Conservation (phyloP, 1,284 basidiomycete species). For the Ustilago esculenta region DNA sequence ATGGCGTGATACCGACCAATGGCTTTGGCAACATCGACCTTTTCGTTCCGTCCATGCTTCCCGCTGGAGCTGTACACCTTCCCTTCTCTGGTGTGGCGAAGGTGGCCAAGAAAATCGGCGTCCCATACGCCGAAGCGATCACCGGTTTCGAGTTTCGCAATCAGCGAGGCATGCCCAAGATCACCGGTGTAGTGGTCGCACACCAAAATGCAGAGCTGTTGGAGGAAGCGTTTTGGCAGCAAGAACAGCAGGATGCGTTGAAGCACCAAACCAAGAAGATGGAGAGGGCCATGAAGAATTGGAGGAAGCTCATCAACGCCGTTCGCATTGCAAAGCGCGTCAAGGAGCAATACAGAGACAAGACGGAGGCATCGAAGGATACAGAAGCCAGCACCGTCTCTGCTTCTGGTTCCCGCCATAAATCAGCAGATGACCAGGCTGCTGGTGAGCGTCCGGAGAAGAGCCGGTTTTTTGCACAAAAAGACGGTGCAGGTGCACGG, state of each 20-base stretch:
- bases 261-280: slow-evolving; percentile 77
- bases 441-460: slow-evolving; percentile 12
- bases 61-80: slow-evolving; percentile 83
- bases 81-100: slow-evolving; percentile 75
- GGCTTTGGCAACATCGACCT: slow-evolving; percentile 97
- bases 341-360: slow-evolving; percentile 76
- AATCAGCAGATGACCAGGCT: not conserved
- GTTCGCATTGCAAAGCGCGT: slow-evolving; percentile 84
- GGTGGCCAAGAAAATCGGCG: slow-evolving; percentile 83
- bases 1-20: slow-evolving; percentile 94
- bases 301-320: slow-evolving; percentile 86
- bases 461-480: slow-evolving; percentile 26
- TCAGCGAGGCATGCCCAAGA: slow-evolving; percentile 82
- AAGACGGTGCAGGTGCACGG: not conserved
- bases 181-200: slow-evolving; percentile 88
- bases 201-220: slow-evolving; percentile 79
- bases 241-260: slow-evolving; percentile 79
- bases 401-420: not conserved
- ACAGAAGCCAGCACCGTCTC: too few relatives aligned
- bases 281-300: slow-evolving; percentile 84
- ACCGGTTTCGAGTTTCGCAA: slow-evolving; percentile 96
- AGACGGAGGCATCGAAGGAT: slow-evolving; percentile 14
- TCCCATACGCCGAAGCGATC: slow-evolving; percentile 93
- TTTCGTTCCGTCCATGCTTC: slow-evolving; percentile 94
- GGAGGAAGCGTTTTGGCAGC: slow-evolving; percentile 88